phyloP scores from a whole-genome alignment of 129 eudicot species.

The Sambucus nigra region DNA sequence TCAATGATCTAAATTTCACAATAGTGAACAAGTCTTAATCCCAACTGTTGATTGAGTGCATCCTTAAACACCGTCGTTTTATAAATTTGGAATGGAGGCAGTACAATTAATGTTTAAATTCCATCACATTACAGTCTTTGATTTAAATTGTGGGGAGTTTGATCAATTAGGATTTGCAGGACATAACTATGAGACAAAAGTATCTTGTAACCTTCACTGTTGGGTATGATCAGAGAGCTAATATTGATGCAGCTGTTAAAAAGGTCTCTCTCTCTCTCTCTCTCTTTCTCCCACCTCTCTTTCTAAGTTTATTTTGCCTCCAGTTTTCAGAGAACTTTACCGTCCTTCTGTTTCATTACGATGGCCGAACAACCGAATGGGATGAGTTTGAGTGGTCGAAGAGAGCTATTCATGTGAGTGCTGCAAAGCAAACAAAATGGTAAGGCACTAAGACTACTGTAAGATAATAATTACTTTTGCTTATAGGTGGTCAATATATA shows the following conservation, averaged over 20 bases:
- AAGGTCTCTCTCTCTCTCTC: conserved; percentile 37
- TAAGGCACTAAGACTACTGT: conserved; percentile 16
- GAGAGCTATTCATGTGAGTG: conserved; percentile 76
- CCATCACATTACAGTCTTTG: background rate
- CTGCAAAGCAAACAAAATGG: conserved; percentile 87
- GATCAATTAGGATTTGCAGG: conserved; percentile 42
- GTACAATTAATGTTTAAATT: background rate
- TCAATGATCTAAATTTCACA: too few species aligned
- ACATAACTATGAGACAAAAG: conserved; percentile 51
- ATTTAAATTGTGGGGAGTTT: conserved; percentile 4
- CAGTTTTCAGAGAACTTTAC: conserved; percentile 88
- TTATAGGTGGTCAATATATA: conserved; percentile 1
- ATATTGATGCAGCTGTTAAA: conserved; percentile 65
- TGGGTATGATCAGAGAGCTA: conserved; percentile 67
- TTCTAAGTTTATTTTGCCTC: conserved; percentile 2
- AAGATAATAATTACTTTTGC: background rate
- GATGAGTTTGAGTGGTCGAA: conserved; percentile 89
- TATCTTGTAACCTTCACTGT: conserved; percentile 88
- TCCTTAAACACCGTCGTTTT: too few species aligned
- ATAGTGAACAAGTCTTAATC: too few species aligned
- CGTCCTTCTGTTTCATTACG: conserved; percentile 80
- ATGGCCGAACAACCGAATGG: conserved; percentile 80
- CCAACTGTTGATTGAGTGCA: too few species aligned
- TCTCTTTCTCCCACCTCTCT: conserved; percentile 4
- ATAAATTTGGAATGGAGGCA: too few species aligned